phyloP scores from a whole-genome alignment of 306 rosid species.

The Acacia acuminata region DNA sequence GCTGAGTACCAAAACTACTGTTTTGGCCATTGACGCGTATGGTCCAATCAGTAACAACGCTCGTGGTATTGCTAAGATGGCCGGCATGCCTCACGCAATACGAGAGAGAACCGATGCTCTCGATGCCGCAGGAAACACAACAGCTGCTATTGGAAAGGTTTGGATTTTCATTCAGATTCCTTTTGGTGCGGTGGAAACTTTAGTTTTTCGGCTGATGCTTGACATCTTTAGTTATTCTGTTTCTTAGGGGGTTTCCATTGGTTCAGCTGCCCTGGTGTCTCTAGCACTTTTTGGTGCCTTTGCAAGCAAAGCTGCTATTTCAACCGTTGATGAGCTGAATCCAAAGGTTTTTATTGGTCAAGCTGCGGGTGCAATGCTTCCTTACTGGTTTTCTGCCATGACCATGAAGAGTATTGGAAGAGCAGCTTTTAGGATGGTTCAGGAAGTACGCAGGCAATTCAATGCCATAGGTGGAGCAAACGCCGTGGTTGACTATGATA shows the following conservation, averaged over 20 bases:
- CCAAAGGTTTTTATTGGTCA: conserved; percentile 92
- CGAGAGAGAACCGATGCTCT: conserved; percentile 98
- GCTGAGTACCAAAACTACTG: conserved; percentile 96
- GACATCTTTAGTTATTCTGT: conserved; percentile 21
- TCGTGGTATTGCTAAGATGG: conserved; percentile 99
- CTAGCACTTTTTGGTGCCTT: conserved; percentile 98
- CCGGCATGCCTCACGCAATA: conserved; percentile 94
- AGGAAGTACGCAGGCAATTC: conserved; percentile 96
- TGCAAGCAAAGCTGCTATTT: conserved; percentile 82
- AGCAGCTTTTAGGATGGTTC: conserved; percentile 97
- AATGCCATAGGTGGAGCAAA: conserved; percentile 92
- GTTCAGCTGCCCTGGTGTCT: conserved; percentile 96
- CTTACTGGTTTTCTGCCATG: conserved; percentile 99
- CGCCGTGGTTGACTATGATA: conserved; percentile 89
- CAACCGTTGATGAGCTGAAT: conserved; percentile 80
- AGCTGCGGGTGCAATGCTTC: conserved; percentile 94
- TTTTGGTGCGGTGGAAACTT: not conserved
- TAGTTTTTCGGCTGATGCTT: conserved; percentile 6
- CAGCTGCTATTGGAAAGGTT: conserved; percentile 98
- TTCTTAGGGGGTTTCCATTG: conserved; percentile 87
- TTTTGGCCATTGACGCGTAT: conserved; percentile 95
- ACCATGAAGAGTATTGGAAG: conserved; percentile 99
- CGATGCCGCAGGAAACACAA: conserved; percentile 98
- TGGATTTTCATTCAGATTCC: conserved; percentile 1
- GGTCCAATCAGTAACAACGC: conserved; percentile 99